Evolutionary conservation across 1,284 basidiomycete genomes (phyloP), one percentile per base, ranked within the genome.

Genomic region (Ganoderma sinense): DNA sequence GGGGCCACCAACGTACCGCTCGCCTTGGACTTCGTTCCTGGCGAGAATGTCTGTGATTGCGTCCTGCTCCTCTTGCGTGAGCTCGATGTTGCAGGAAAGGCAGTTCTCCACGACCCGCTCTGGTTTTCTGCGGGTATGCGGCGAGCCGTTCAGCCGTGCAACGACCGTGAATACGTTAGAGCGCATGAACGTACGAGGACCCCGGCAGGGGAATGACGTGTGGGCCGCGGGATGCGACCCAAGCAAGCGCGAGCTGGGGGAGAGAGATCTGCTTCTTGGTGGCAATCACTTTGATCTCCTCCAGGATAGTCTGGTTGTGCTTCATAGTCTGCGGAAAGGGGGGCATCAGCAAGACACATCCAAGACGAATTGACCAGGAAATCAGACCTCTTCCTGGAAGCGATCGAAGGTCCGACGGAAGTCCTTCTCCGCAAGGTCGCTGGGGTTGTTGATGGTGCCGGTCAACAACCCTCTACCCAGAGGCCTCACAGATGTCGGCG

Each of bases 191-290:
- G 45, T 67, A 84, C 83, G 85, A 86, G 2, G 86, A 87, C 4
- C 88, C 88, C 0, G 88, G 87, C 55, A 90, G 84, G 0, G 88
- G 88, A 63, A 90, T 82, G 59, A 87, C 80, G 62, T 86, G 85
- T 31, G 79, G 77, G 18, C 84, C 86, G 59, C 85, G 82, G 1
- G 82, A 77, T 31, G 81, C 76, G 10, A 91, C 83, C 89, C 90
- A 93, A 0, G 91, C 89, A 48, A 93, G 81, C 43, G 85, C 83
- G 18, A 93, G 80, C 77, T 92, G 90, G 0, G 86, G 85, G 0
- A 87, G 79, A 0, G 87, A 87, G 40, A 88, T 76, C 0, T 82
- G 82, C 78, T 87, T 88, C 76, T 82, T 83, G 58, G 78, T 75
- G 0, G 89, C 88, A 40, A 91, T 79, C 14, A 73, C 78, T 41